Conservation (phyloP, 371 early-diverging fungal genomes). For the Mortierella sp. region DNA sequence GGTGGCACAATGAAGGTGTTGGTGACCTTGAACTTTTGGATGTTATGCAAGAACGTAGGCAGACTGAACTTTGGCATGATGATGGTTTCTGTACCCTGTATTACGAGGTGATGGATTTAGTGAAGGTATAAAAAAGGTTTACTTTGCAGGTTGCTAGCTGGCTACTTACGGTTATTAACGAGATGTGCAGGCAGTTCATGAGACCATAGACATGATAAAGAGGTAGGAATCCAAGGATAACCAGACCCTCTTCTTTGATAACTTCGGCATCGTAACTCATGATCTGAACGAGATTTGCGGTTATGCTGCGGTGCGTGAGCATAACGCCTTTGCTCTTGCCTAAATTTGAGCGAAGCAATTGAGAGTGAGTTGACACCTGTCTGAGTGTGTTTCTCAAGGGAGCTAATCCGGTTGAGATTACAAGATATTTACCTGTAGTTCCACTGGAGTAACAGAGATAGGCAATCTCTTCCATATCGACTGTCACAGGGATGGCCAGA, state of each 20-base stretch:
- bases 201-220: constrained; percentile 90
- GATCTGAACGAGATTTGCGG: constrained; percentile 74
- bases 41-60: constrained; percentile 63
- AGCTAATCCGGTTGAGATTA: not conserved
- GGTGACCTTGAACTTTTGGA: constrained; percentile 79
- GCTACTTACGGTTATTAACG: constrained; percentile 42
- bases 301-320: constrained; percentile 78
- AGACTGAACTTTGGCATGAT: constrained; percentile 75
- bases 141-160: not conserved
- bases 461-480: constrained; percentile 67
- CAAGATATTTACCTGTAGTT: constrained; percentile 79
- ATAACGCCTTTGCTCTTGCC: constrained; percentile 73
- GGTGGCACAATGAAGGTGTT: constrained; percentile 85
- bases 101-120: no score
- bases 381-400: not conserved
- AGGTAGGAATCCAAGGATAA: constrained; percentile 79
- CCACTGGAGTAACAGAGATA: constrained; percentile 92
- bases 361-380: not conserved
- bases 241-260: constrained; percentile 56
- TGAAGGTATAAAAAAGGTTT: not conserved
- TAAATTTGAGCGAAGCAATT: constrained; percentile 5
- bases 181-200: constrained; percentile 57
- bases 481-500: constrained; percentile 45
- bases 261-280: constrained; percentile 40
- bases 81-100: constrained; percentile 53